A percentile compares a stretch with the other conserved stretches of the same genome.
Evolutionary conservation across 2,329 filamentous ascomycete species (phyloP).

Genomic region (Fusarium falciforme): DNA sequence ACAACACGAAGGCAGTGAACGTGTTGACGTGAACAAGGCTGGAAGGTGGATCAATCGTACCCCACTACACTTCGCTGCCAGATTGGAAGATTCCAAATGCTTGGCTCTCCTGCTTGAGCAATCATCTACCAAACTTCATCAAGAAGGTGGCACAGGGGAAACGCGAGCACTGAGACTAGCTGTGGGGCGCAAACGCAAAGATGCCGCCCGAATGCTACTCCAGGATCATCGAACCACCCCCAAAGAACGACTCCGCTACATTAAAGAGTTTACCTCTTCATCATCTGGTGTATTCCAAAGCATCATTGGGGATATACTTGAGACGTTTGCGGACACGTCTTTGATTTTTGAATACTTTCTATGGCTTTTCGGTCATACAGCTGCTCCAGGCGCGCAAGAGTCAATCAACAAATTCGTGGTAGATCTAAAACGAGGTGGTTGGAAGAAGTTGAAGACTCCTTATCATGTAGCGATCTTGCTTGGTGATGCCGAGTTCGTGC

Average conservation of each 20-base stretch:
- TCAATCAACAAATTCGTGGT: not conserved
- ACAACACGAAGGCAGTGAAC: not conserved
- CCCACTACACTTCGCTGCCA: not conserved
- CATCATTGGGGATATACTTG: not conserved
- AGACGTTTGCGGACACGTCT: not conserved
- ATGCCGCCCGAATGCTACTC: not conserved
- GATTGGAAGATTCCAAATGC: rapidly evolving
- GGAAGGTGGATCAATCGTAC: not conserved
- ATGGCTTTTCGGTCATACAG: not conserved
- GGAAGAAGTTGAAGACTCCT: not conserved
- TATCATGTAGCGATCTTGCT: not conserved
- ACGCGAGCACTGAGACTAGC: too few species aligned
- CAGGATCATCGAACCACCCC: not conserved
- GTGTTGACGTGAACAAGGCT: not conserved
- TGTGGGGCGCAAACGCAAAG: not conserved
- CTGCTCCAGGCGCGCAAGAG: not conserved
- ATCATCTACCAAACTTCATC: too few species aligned
- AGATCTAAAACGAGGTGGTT: not conserved
- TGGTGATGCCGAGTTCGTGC: not conserved
- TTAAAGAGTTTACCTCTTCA: not conserved
- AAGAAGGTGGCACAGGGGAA: too few species aligned
- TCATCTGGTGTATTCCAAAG: not conserved
- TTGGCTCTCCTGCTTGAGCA: not conserved
- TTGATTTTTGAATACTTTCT: not conserved
- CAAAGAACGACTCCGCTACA: not conserved